These are phyloP conservation scores for Lithospermum erythrorhizon DNA, from an alignment of 257 asterid genomes.

Conservation along the genomic window DNA sequence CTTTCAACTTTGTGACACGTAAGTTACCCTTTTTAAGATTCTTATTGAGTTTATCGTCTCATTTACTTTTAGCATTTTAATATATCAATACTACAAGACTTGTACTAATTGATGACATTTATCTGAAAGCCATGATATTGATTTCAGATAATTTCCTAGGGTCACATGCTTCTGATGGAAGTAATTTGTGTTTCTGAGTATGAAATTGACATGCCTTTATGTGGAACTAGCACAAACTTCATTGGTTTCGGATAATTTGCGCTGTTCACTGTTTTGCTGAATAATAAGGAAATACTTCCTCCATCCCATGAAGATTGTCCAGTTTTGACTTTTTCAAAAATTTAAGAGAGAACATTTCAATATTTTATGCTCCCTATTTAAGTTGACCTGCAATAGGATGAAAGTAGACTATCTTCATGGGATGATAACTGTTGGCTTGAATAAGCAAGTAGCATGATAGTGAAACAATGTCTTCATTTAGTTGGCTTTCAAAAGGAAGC, in stretches of 20 bases:
- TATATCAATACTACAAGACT: neutral
- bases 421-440: neutral
- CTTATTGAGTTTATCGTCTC: neutral
- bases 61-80: neutral
- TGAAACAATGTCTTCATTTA: neutral
- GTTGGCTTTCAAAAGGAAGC: neutral
- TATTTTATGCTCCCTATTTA: neutral
- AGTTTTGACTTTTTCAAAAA: too few relatives aligned
- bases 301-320: too few relatives aligned
- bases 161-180: neutral
- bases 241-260: neutral
- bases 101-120: too few relatives aligned
- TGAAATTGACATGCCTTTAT: neutral
- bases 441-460: neutral
- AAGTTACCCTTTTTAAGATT: slow-evolving; percentile 11
- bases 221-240: neutral
- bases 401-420: too few relatives aligned
- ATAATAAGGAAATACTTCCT: too few relatives aligned
- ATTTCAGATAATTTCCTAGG: neutral
- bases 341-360: too few relatives aligned
- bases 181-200: neutral
- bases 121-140: too few relatives aligned
- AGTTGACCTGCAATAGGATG: neutral
- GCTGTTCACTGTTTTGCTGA: neutral
- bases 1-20: slow-evolving; percentile 87